phyloP scores from a whole-genome alignment of 805 yeast genomes.

The Jamesozyma hellenica region DNA sequence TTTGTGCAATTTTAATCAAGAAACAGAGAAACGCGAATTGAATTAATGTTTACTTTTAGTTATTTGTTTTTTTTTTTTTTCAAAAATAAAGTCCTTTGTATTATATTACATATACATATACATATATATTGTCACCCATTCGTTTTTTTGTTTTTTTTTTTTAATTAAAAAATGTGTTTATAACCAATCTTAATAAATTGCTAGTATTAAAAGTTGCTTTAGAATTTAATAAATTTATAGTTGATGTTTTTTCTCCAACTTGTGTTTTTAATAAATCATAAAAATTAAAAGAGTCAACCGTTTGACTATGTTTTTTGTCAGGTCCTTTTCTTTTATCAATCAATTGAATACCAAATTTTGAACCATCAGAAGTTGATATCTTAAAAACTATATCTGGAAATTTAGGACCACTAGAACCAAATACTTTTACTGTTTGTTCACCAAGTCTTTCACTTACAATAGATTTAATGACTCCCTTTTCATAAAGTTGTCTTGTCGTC shows the following conservation, averaged over 20 bases:
- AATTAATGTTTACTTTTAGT: no score
- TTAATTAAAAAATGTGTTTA: slow-evolving; percentile 45
- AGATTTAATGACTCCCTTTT: slow-evolving; percentile 55
- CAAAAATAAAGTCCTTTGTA: no score
- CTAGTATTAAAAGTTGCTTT: slow-evolving; percentile 62
- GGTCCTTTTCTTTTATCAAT: slow-evolving; percentile 28
- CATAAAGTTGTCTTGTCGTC: slow-evolving; percentile 63
- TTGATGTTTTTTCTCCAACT: slow-evolving; percentile 48
- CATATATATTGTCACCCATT: no score
- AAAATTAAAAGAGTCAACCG: slow-evolving; percentile 45
- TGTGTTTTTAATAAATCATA: slow-evolving; percentile 67
- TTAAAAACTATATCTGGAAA: slow-evolving; percentile 60
- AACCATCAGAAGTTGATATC: slow-evolving; percentile 65
- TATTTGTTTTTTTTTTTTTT: no score
- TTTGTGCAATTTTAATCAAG: no score
- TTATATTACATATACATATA: no score
- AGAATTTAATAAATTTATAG: slow-evolving; percentile 52
- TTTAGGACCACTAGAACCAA: slow-evolving; percentile 37
- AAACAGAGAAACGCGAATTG: no score
- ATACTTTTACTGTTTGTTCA: slow-evolving; percentile 29
- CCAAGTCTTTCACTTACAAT: slow-evolving; percentile 43
- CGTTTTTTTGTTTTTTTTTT: no score
- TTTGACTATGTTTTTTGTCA: slow-evolving; percentile 17
- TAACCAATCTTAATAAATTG: slow-evolving; percentile 55
- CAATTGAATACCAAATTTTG: slow-evolving; percentile 57